phyloP scores from a whole-genome alignment of 208 protist species.

The Wallacemonas sp. region DNA sequence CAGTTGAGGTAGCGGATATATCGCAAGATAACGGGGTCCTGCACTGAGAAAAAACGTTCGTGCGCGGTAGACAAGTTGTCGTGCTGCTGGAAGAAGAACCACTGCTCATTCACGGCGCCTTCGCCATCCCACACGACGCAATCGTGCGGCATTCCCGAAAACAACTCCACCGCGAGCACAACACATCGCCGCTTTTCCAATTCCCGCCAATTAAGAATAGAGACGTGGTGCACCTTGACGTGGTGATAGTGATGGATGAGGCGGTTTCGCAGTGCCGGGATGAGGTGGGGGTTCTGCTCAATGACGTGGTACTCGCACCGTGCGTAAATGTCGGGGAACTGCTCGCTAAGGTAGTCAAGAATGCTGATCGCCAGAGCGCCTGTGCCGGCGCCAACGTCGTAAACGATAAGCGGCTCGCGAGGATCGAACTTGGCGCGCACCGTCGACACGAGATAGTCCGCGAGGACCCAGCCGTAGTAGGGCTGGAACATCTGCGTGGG shows the following conservation, averaged over 20 bases:
- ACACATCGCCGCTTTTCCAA: conserved; percentile 71
- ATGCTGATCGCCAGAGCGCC: conserved; percentile 73
- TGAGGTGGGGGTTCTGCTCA: conserved; percentile 74
- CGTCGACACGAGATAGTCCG: conserved; percentile 84
- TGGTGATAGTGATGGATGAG: conserved; percentile 84
- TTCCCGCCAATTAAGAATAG: conserved; percentile 78
- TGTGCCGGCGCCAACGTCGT: conserved; percentile 87
- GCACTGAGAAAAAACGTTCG: conserved; percentile 59
- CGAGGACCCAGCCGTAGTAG: conserved; percentile 86
- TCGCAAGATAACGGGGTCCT: conserved; percentile 77
- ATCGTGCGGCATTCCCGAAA: conserved; percentile 85
- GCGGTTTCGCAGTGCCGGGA: conserved; percentile 63
- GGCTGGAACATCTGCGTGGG: conserved; percentile 87
- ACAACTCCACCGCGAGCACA: conserved; percentile 77
- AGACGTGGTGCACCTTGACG: conserved; percentile 73
- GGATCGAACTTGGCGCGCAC: conserved; percentile 80
- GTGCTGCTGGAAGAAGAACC: conserved; percentile 76
- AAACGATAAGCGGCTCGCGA: conserved; percentile 83
- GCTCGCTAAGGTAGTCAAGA: conserved; percentile 81
- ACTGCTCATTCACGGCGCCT: conserved; percentile 77
- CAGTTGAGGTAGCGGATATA: conserved; percentile 86
- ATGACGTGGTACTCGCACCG: conserved; percentile 84
- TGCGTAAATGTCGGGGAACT: conserved; percentile 79
- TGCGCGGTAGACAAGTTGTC: conserved; percentile 75
- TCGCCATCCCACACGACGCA: conserved; percentile 74